These are phyloP conservation scores for Arthrinium puccinioides DNA, from an alignment of 2,329 filamentous ascomycete species.

Conservation along the genomic window DNA sequence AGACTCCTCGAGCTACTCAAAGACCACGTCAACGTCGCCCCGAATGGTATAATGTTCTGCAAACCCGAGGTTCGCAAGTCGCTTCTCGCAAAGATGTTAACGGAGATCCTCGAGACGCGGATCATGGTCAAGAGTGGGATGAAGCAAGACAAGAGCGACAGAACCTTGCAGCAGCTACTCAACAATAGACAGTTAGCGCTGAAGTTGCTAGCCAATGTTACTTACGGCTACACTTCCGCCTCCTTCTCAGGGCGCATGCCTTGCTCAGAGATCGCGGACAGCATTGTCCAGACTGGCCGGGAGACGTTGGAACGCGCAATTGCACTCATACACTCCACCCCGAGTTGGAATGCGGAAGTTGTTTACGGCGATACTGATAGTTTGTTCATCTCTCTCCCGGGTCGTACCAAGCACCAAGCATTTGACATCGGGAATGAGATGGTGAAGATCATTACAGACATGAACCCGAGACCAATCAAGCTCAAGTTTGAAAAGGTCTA, in stretches of 20 bases:
- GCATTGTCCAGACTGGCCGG: conserved; percentile 91
- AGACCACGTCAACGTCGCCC: conserved; percentile 83
- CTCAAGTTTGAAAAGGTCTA: conserved; percentile 99
- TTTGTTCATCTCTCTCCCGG: conserved; percentile 83
- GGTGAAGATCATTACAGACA: conserved; percentile 74
- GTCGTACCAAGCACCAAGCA: conserved; percentile 78
- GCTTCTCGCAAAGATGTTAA: conserved; percentile 89
- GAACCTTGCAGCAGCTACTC: conserved; percentile 72
- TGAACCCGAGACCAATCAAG: conserved; percentile 87
- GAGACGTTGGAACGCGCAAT: conserved; percentile 94
- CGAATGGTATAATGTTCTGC: conserved; percentile 94
- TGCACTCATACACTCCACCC: conserved; percentile 80
- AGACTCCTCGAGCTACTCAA: conserved; percentile 70
- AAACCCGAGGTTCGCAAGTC: conserved; percentile 83
- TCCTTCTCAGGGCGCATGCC: conserved; percentile 97
- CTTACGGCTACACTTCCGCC: conserved; percentile 94
- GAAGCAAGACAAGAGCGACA: conserved; percentile 89
- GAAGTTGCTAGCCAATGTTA: conserved; percentile 97
- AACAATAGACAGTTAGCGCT: conserved; percentile 92
- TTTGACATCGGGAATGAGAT: conserved; percentile 94
- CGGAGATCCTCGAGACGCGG: conserved; percentile 89
- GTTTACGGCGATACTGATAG: conserved; percentile 98
- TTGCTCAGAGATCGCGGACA: conserved; percentile 95
- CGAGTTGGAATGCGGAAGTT: conserved; percentile 88
- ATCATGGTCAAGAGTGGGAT: conserved; percentile 98